Evolutionary conservation across 2,329 filamentous ascomycete species (phyloP), one percentile per base, ranked within the genome.

Genomic region (Aspergillus floridensis): DNA sequence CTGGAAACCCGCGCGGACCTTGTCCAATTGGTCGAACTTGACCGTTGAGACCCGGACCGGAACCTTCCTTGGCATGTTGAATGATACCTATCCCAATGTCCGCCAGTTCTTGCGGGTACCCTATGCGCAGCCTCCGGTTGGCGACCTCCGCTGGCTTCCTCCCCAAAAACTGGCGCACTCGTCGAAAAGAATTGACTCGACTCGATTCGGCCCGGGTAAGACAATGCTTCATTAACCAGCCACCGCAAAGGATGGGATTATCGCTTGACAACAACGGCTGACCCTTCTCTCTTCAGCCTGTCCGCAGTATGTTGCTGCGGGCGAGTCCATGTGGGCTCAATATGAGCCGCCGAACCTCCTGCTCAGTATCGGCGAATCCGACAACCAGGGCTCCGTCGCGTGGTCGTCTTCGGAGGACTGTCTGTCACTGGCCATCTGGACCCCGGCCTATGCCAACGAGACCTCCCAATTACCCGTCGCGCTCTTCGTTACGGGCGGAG

Each of bases 361-460:
- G 10, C 6, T 65, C 16, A 63, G 50, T 19, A 41, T 59, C 3
- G 61, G 56, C 0, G 67, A 73, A 22, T 59, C 58, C 38, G 56
- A 53, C 3, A 58, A 58, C 26, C 49, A 58, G 21, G 65, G 63
- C 0, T 56, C 62, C 4, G 57, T 61, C 16, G 62, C 62, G 7
- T 61, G 60, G 59, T 65, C 68, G 12, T 65, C 68, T 1, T 65
- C 70, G 8, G 79, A 81, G 61, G 78, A 80, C 52, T 82, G 79
- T 48, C 63, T 81, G 35, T 74, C 71, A 2, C 63, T 79, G 8
- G 77, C 74, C 51, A 64, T 81, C 1, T 81, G 78, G 79, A 70
- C 77, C 2, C 79, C 79, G 7, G 61, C 67, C 7, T 65, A 65
- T 1, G 66, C 61, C 31, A 59, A 59, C 10, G 52, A 47, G 3